These are phyloP conservation scores for Closterium sp. DNA, from an alignment of 139 green algal species.

Conservation along the genomic window DNA sequence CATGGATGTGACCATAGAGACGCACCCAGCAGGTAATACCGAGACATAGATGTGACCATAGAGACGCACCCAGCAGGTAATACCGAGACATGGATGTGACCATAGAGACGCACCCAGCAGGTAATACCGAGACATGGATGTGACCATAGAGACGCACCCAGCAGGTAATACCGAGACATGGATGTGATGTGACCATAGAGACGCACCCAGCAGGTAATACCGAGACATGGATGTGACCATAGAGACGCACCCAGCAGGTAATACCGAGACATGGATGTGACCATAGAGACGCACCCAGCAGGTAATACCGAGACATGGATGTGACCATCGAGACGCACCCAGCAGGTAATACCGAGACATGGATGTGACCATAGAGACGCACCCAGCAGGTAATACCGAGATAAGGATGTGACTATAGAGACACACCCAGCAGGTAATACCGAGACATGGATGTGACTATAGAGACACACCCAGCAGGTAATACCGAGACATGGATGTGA, in stretches of 20 bases:
- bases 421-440: too few relatives aligned
- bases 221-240: constrained; percentile 23
- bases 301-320: constrained; percentile 18
- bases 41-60: constrained; percentile 19
- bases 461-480: constrained; percentile 44
- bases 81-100: constrained; percentile 18
- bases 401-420: too few relatives aligned
- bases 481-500: constrained; percentile 16
- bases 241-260: constrained; percentile 44
- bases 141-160: constrained; percentile 40
- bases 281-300: constrained; percentile 39
- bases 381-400: constrained; percentile 34
- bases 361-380: constrained; percentile 41
- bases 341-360: constrained; percentile 14
- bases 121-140: constrained; percentile 13
- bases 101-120: constrained; percentile 41
- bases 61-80: constrained; percentile 44
- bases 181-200: background rate
- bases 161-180: too few relatives aligned
- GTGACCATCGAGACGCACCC: constrained; percentile 41
- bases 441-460: constrained; percentile 23
- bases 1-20: constrained; percentile 35
- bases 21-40: constrained; percentile 32
- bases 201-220: too few relatives aligned
- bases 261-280: constrained; percentile 16